These are phyloP conservation scores for Rhodotorula sp. DNA, from an alignment of 1,284 basidiomycete genomes.

Conservation along the genomic window DNA sequence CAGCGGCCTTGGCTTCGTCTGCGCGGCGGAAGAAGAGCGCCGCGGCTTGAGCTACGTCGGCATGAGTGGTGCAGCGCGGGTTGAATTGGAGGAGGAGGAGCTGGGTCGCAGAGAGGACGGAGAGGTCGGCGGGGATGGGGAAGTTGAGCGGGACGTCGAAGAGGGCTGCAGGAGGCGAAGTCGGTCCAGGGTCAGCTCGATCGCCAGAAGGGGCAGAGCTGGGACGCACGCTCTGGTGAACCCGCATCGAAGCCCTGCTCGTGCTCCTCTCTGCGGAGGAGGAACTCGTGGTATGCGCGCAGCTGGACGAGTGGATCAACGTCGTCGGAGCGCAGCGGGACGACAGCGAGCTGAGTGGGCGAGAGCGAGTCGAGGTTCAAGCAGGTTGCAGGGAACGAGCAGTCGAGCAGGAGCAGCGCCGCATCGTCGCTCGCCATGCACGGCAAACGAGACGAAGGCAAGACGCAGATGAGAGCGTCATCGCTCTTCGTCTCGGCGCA, in stretches of 20 bases:
- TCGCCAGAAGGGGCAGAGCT: not conserved
- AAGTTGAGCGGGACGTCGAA: not conserved
- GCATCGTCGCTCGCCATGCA: not conserved
- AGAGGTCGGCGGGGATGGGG: not conserved
- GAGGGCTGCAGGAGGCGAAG: not conserved
- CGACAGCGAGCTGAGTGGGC: conserved; percentile 1
- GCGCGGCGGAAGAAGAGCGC: not conserved
- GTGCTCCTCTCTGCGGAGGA: not conserved
- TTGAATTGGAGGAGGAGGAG: not conserved
- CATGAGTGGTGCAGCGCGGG: not conserved
- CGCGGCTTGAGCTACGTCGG: not conserved
- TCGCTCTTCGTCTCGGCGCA: too few species aligned
- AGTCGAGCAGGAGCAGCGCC: not conserved
- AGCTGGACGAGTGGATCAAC: not conserved
- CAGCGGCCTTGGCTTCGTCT: not conserved
- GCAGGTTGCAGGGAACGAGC: not conserved
- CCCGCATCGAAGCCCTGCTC: not conserved
- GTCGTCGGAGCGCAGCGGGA: not conserved
- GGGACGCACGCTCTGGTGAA: too few species aligned
- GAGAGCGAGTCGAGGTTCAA: not conserved
- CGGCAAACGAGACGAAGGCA: not conserved
- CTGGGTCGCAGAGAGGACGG: not conserved
- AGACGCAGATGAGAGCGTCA: too few species aligned
- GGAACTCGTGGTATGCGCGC: not conserved
- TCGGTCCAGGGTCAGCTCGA: not conserved